phyloP scores from a whole-genome alignment of 1,284 basidiomycete species.

The Trichosporon sp. region DNA sequence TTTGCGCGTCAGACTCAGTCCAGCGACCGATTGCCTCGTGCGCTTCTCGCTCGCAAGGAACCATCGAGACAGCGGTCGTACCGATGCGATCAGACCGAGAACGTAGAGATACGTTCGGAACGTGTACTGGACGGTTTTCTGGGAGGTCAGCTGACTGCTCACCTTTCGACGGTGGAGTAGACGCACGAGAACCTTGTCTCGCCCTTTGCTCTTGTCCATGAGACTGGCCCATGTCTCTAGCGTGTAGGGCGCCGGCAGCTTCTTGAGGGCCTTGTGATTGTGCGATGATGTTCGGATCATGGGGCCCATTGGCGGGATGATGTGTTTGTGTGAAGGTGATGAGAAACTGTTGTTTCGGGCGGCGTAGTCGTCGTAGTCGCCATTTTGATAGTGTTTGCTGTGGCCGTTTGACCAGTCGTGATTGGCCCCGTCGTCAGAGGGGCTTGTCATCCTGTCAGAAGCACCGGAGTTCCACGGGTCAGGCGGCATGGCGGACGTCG shows the following conservation, averaged over 20 bases:
- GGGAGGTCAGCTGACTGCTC: slow-evolving; percentile 16
- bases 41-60: slow-evolving; percentile 46
- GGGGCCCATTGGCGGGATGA: slow-evolving; percentile 19
- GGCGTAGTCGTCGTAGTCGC: slow-evolving; percentile 23
- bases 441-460: not conserved
- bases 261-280: not conserved
- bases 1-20: slow-evolving; percentile 51
- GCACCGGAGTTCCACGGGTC: slow-evolving; percentile 20
- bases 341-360: not conserved
- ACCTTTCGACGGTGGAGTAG: not conserved
- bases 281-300: slow-evolving; percentile 1
- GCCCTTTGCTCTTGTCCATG: slow-evolving; percentile 50
- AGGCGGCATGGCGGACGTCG: slow-evolving; percentile 29
- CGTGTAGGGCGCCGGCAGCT: slow-evolving; percentile 28
- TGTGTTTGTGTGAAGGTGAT: slow-evolving; percentile 8
- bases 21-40: slow-evolving; percentile 39
- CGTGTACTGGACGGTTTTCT: slow-evolving; percentile 54
- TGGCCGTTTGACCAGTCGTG: slow-evolving; percentile 15
- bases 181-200: slow-evolving; percentile 54
- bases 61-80: slow-evolving; percentile 45
- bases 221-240: slow-evolving; percentile 45
- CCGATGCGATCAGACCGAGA: slow-evolving; percentile 41
- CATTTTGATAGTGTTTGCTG: slow-evolving; percentile 1
- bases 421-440: not conserved
- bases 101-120: slow-evolving; percentile 52